Conservation (phyloP, 2,329 filamentous ascomycete species). For the Colletotrichum limetticola region DNA sequence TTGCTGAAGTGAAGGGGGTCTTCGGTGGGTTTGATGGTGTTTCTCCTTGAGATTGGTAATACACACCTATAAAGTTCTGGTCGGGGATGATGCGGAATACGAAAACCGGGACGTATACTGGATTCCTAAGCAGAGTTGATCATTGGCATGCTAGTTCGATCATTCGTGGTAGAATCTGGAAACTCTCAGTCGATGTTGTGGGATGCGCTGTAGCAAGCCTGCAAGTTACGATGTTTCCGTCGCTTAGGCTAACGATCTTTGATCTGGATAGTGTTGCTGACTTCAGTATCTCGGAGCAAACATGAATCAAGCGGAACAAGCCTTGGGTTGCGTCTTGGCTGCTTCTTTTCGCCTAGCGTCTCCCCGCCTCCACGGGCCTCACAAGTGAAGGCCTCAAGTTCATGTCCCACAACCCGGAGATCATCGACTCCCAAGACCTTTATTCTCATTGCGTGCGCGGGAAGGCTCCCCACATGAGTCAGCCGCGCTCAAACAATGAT, state of each 20-base stretch:
- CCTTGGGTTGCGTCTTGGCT: slow-evolving; percentile 18
- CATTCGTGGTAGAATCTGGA: too few relatives aligned
- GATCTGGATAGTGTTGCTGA: too few relatives aligned
- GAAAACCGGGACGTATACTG: too few relatives aligned
- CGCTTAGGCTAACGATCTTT: too few relatives aligned
- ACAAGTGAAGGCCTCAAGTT: not conserved
- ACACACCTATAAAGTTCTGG: not conserved
- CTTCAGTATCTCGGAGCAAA: too few relatives aligned
- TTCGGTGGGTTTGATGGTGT: not conserved
- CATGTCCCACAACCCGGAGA: not conserved
- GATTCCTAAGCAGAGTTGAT: too few relatives aligned
- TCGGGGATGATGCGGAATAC: not conserved
- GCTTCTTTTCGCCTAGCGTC: slow-evolving; percentile 1
- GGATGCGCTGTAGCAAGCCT: too few relatives aligned
- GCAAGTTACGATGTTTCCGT: too few relatives aligned
- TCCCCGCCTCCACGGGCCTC: not conserved
- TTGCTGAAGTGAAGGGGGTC: not conserved
- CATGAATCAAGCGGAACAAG: not conserved
- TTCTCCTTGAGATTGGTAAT: not conserved
- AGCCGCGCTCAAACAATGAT: not conserved
- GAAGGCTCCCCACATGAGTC: not conserved
- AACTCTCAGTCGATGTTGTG: too few relatives aligned
- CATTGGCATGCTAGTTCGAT: too few relatives aligned
- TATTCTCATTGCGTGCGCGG: not conserved
- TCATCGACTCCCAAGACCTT: not conserved